These are phyloP conservation scores for Tolypocladium ovalisporum DNA, from an alignment of 2,329 filamentous ascomycete species.

Conservation along the genomic window DNA sequence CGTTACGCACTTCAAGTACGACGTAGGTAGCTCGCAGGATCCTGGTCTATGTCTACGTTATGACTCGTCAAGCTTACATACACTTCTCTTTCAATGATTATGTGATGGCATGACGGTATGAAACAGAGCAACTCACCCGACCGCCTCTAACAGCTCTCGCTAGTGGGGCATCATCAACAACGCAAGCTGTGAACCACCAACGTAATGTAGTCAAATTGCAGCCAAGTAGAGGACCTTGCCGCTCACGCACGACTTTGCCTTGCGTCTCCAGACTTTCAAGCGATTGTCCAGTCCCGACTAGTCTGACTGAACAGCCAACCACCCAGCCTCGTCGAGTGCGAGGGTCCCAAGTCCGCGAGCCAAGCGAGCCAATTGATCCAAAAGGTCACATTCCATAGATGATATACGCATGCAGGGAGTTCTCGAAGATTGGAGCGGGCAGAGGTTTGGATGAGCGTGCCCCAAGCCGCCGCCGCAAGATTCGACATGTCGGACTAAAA, in stretches of 20 bases:
- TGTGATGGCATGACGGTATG: not conserved
- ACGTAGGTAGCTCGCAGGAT: too few relatives aligned
- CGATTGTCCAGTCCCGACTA: not conserved
- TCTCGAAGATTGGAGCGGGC: not conserved
- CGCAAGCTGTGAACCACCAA: not conserved
- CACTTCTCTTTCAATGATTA: not conserved
- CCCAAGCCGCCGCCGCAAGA: not conserved
- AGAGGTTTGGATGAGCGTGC: not conserved
- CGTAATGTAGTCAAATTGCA: not conserved
- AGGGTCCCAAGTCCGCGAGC: not conserved
- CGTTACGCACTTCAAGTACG: too few relatives aligned
- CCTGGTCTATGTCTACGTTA: not conserved
- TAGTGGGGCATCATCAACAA: not conserved
- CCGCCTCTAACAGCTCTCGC: not conserved
- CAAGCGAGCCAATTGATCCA: not conserved
- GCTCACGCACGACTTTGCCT: not conserved
- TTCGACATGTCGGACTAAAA: not conserved
- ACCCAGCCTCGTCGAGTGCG: not conserved
- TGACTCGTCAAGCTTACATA: not conserved
- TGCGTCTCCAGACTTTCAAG: not conserved
- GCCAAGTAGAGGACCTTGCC: not conserved
- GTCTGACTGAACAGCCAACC: not conserved
- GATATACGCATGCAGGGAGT: not conserved
- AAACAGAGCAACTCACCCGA: not conserved
- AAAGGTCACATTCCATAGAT: not conserved